Percentiles rank a stretch among this genome's conserved stretches.
phyloP scores from a whole-genome alignment of 2,329 filamentous ascomycete genomes.

The Paracoccidioides brasiliensis region DNA sequence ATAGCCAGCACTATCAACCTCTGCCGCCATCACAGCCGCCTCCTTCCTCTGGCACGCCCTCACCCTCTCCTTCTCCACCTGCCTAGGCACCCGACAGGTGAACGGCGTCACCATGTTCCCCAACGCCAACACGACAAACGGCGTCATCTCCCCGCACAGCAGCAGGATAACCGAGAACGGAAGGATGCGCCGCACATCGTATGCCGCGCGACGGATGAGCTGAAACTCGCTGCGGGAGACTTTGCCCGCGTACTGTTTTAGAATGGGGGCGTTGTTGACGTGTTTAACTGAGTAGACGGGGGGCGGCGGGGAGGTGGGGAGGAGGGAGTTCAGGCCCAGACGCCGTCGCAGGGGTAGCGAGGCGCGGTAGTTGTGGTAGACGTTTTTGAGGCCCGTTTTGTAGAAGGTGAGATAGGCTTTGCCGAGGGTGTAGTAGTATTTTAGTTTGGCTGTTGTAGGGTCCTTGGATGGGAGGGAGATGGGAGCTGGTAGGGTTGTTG shows the following conservation, averaged over 20 bases:
- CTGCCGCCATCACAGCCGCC: constrained; percentile 14
- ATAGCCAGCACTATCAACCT: constrained; percentile 4
- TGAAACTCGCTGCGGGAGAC: constrained; percentile 57
- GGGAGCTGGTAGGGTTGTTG: constrained; percentile 57
- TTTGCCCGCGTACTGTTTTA: not conserved
- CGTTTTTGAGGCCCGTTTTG: constrained; percentile 66
- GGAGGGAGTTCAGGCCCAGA: constrained; percentile 19
- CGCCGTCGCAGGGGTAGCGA: constrained; percentile 21
- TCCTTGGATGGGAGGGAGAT: constrained; percentile 47
- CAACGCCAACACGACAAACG: constrained; percentile 60
- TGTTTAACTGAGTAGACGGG: not conserved
- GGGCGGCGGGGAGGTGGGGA: constrained; percentile 22
- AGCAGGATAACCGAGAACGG: constrained; percentile 63
- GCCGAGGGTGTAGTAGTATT: constrained; percentile 40
- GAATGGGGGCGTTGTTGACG: constrained; percentile 2
- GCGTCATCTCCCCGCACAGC: constrained; percentile 75
- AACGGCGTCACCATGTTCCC: constrained; percentile 58
- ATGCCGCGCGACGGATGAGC: constrained; percentile 51
- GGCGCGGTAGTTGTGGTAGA: constrained; percentile 50
- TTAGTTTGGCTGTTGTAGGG: constrained; percentile 28
- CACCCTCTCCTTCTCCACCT: constrained; percentile 46
- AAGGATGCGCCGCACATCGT: constrained; percentile 67
- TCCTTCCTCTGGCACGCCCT: constrained; percentile 37
- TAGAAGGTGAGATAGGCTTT: constrained; percentile 75
- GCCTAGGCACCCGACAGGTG: constrained; percentile 69